Evolutionary conservation across 805 yeast genomes (phyloP).

Genomic region (Saccharomycopsis sp.): DNA sequence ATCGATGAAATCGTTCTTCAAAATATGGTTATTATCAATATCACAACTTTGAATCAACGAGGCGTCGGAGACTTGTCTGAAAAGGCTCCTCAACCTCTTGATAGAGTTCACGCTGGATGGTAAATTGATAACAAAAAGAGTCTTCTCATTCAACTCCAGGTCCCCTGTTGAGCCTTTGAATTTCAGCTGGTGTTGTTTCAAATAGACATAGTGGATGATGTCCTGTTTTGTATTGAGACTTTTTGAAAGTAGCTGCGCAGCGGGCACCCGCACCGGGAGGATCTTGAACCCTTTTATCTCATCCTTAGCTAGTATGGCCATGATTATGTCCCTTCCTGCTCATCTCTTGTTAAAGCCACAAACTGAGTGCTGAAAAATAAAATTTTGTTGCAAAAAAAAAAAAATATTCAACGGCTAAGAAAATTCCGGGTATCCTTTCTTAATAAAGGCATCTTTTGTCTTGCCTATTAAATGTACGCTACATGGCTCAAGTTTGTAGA

Average conservation of each 20-base stretch:
- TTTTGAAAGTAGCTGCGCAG: conserved; percentile 19
- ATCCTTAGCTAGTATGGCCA: conserved; percentile 20
- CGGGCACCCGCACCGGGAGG: conserved; percentile 38
- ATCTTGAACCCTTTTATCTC: conserved; percentile 54
- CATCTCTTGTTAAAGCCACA: too few relatives aligned
- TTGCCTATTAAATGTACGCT: too few relatives aligned
- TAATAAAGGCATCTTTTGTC: too few relatives aligned
- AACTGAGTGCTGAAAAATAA: too few relatives aligned
- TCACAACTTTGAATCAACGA: conserved; percentile 48
- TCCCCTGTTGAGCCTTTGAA: conserved; percentile 26
- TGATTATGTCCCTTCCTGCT: too few relatives aligned
- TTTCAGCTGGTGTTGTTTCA: conserved; percentile 48
- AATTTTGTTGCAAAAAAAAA: too few relatives aligned
- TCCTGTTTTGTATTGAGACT: conserved; percentile 20
- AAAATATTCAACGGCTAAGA: too few relatives aligned
- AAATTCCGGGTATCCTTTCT: too few relatives aligned
- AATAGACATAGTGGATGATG: conserved; percentile 47
- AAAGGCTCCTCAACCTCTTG: conserved; percentile 44
- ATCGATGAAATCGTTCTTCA: conserved; percentile 8
- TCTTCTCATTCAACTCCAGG: conserved; percentile 39
- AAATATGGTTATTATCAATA: conserved; percentile 6
- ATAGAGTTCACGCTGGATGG: conserved; percentile 51
- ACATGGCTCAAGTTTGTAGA: too few relatives aligned
- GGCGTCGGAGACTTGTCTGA: conserved; percentile 52
- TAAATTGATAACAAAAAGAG: conserved; percentile 68